phyloP scores from a whole-genome alignment of 148 eudicot genomes.

The Drosera capensis region DNA sequence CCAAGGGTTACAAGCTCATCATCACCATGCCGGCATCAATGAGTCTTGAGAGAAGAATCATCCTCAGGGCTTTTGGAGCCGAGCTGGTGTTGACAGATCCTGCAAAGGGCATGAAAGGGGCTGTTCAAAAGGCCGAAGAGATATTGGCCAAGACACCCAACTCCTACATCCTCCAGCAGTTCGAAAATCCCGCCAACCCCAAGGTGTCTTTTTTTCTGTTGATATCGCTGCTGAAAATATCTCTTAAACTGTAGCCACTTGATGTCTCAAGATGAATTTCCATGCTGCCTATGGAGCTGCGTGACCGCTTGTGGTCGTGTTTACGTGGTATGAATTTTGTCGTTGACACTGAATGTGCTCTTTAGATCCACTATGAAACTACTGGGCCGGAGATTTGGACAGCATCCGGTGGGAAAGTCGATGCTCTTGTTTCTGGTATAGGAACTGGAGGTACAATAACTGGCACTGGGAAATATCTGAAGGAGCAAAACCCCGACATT shows the following conservation, averaged over 20 bases:
- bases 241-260: too few species aligned
- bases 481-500: conserved; percentile 58
- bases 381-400: conserved; percentile 97
- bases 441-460: conserved; percentile 85
- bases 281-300: too few species aligned
- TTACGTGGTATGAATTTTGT: too few species aligned
- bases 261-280: too few species aligned
- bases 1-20: conserved; percentile 21
- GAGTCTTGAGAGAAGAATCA: conserved; percentile 22
- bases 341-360: neutral
- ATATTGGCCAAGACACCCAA: conserved; percentile 63
- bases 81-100: conserved; percentile 19
- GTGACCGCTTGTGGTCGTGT: too few species aligned
- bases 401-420: conserved; percentile 44
- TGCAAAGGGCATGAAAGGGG: conserved; percentile 49
- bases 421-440: conserved; percentile 58
- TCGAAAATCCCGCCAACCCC: conserved; percentile 82
- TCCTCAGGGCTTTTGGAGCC: conserved; percentile 18
- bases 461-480: conserved; percentile 67
- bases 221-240: neutral
- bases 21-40: conserved; percentile 22
- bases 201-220: conserved; percentile 43
- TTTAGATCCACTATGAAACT: conserved; percentile 73
- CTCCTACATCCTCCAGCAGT: conserved; percentile 63
- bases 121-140: conserved; percentile 70